These are phyloP conservation scores for Linum trigynum DNA, from an alignment of 345 rosid species.

Conservation along the genomic window DNA sequence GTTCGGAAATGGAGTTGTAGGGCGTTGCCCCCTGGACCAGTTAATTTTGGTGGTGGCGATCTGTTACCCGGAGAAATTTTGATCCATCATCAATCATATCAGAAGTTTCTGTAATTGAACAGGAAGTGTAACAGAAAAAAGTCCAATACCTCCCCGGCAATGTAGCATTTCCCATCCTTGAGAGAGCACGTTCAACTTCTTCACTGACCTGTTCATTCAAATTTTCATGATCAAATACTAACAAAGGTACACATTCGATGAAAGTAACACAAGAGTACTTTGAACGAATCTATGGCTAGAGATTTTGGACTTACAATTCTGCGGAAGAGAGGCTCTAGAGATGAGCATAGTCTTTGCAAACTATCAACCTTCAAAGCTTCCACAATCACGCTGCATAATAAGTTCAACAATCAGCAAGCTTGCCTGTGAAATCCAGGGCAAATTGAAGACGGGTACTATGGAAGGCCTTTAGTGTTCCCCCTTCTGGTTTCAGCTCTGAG, in stretches of 20 bases:
- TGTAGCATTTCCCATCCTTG: slow-evolving; percentile 49
- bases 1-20: slow-evolving; percentile 73
- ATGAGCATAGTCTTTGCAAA: slow-evolving; percentile 78
- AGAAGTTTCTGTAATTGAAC: too few relatives aligned
- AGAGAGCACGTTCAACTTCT: slow-evolving; percentile 84
- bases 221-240: neutral
- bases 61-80: slow-evolving; percentile 24
- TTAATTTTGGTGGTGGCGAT: slow-evolving; percentile 47
- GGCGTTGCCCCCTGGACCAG: slow-evolving; percentile 47
- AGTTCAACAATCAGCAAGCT: neutral
- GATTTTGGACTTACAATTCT: slow-evolving; percentile 55
- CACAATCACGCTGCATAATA: slow-evolving; percentile 65
- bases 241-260: neutral
- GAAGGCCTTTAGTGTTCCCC: too few relatives aligned
- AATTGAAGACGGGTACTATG: neutral
- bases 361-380: slow-evolving; percentile 96
- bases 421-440: neutral
- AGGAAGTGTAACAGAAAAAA: neutral
- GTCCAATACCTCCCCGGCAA: slow-evolving; percentile 44
- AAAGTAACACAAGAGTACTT: neutral
- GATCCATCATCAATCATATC: neutral
- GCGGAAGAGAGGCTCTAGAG: slow-evolving; percentile 92
- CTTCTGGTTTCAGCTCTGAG: too few relatives aligned
- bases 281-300: neutral
- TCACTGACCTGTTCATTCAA: slow-evolving; percentile 62